phyloP scores from a whole-genome alignment of 306 rosid species.

The Cucurbita maxima region DNA sequence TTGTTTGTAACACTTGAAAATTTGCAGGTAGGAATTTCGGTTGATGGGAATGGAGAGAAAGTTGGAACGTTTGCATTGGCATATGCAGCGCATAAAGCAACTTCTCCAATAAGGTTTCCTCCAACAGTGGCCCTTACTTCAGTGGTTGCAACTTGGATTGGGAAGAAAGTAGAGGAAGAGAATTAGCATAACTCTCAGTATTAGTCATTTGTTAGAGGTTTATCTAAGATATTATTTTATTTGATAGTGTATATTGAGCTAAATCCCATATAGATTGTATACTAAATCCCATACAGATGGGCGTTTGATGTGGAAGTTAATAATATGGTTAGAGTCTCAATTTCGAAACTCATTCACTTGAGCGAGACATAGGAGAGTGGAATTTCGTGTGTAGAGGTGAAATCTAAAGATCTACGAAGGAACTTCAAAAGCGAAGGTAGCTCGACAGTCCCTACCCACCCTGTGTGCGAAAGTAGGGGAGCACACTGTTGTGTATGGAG shows the following conservation, averaged over 20 bases:
- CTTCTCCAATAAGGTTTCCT: constrained; percentile 94
- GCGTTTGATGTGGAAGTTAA: too few species aligned
- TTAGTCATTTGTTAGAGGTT: neutral
- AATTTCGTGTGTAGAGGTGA: too few species aligned
- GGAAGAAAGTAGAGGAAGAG: constrained; percentile 50
- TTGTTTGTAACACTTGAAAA: neutral
- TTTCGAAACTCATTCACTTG: too few species aligned
- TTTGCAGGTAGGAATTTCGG: constrained; percentile 66
- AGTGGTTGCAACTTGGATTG: constrained; percentile 78
- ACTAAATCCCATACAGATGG: neutral
- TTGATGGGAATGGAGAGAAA: constrained; percentile 52
- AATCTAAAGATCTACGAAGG: too few species aligned
- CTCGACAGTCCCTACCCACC: too few species aligned
- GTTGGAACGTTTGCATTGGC: constrained; percentile 92
- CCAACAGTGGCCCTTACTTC: constrained; percentile 95
- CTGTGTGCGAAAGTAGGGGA: too few species aligned
- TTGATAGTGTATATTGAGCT: neutral
- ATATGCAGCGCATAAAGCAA: constrained; percentile 93
- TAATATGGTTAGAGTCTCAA: too few species aligned
- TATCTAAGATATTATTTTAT: too few species aligned
- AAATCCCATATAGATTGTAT: neutral
- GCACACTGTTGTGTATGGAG: too few species aligned
- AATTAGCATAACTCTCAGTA: constrained; percentile 9
- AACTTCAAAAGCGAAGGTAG: too few species aligned
- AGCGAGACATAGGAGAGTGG: too few species aligned